A percentile compares a stretch with the other conserved stretches of the same genome.
phyloP scores from a whole-genome alignment of 768 basidiomycete genomes.

The Steccherinum ochraceum region DNA sequence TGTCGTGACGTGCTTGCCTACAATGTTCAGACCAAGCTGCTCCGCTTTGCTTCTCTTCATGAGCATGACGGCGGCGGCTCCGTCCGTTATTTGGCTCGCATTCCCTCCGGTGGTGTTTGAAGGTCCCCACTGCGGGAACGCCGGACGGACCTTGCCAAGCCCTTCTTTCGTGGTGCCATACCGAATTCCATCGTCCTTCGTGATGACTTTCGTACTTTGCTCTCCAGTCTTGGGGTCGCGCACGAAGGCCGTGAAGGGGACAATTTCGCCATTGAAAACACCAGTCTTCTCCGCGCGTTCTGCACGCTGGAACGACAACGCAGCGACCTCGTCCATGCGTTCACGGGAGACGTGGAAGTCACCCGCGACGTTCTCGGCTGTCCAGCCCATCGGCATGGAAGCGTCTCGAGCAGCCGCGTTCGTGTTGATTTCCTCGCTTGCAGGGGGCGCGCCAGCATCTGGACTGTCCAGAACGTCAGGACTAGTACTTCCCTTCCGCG shows the following conservation, averaged over 20 bases:
- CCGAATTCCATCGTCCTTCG: slow-evolving; percentile 74
- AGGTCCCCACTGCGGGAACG: slow-evolving; percentile 81
- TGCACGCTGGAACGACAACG: slow-evolving; percentile 71
- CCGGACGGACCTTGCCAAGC: slow-evolving; percentile 58
- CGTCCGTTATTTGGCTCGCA: slow-evolving; percentile 81
- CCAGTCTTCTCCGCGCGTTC: slow-evolving; percentile 67
- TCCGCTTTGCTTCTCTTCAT: slow-evolving; percentile 81
- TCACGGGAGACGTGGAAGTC: slow-evolving; percentile 69
- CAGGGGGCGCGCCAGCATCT: slow-evolving; percentile 53
- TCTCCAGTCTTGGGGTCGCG: slow-evolving; percentile 51
- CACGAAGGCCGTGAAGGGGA: slow-evolving; percentile 64
- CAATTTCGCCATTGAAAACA: slow-evolving; percentile 62
- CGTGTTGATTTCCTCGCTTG: slow-evolving; percentile 54
- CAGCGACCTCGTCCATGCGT: slow-evolving; percentile 71
- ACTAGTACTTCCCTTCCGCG: too few species aligned
- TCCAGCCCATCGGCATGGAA: slow-evolving; percentile 81
- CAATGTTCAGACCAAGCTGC: slow-evolving; percentile 59
- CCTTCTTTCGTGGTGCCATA: slow-evolving; percentile 63
- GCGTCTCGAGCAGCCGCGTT: slow-evolving; percentile 57
- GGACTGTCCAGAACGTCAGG: too few species aligned
- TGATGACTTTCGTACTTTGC: slow-evolving; percentile 46
- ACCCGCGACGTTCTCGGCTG: slow-evolving; percentile 76
- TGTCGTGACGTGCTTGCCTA: slow-evolving; percentile 78
- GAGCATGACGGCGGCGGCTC: slow-evolving; percentile 73
- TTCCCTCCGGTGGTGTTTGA: slow-evolving; percentile 77